Evolutionary conservation across 164 flowering plant species (phyloP).

Genomic region (Tetracentron sinense): DNA sequence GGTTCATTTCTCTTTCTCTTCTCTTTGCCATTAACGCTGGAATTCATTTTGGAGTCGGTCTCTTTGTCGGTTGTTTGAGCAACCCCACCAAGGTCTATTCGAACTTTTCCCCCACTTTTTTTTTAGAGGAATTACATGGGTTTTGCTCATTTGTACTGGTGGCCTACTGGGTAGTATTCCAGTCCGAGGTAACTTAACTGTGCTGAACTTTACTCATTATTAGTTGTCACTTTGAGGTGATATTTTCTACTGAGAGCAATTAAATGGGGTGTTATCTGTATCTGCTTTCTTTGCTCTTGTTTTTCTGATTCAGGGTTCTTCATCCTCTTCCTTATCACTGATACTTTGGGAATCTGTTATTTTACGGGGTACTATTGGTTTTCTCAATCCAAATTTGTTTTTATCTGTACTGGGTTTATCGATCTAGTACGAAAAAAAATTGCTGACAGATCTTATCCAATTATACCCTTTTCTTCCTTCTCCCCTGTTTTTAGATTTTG

Average conservation of each 20-base stretch:
- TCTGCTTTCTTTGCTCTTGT: neutral
- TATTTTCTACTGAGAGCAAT: neutral
- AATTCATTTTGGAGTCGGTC: neutral
- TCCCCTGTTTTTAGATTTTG: neutral
- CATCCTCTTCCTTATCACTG: too few relatives aligned
- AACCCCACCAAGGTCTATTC: too few relatives aligned
- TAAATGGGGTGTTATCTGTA: neutral
- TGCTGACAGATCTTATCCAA: slow-evolving; percentile 11
- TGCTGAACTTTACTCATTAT: neutral
- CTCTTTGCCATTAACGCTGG: too few relatives aligned
- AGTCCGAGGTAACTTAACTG: slow-evolving; percentile 3
- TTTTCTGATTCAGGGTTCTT: slow-evolving; percentile 15
- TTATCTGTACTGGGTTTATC: slow-evolving; percentile 8
- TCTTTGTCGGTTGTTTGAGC: slow-evolving; percentile 3
- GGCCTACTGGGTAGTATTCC: neutral
- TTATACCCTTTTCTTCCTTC: slow-evolving; percentile 7
- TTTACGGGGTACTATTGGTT: neutral
- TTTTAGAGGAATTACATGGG: too few relatives aligned
- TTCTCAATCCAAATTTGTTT: neutral
- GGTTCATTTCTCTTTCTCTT: neutral
- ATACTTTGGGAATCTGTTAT: too few relatives aligned
- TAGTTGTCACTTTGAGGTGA: neutral
- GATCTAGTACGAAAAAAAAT: slow-evolving; percentile 16
- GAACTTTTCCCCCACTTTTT: neutral
- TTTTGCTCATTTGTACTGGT: neutral